Evolutionary conservation across 2,329 filamentous ascomycete species (phyloP).

Genomic region (Aspergillus phoenicis): DNA sequence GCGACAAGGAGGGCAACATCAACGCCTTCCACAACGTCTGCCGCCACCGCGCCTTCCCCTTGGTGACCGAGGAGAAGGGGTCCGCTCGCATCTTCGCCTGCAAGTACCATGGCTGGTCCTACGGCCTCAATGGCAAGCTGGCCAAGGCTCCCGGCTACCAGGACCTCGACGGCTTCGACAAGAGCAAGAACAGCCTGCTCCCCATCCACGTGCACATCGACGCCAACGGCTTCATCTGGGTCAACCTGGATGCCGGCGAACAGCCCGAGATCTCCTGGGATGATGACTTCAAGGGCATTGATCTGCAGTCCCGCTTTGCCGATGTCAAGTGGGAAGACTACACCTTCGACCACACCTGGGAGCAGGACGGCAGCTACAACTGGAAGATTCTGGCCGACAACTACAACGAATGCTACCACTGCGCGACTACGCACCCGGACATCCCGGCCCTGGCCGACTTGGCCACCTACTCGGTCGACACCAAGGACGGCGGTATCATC

Average conservation of each 20-base stretch:
- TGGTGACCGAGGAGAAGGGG: constrained; percentile 55
- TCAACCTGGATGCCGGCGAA: constrained; percentile 56
- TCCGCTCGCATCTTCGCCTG: constrained; percentile 57
- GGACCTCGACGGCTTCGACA: constrained; percentile 58
- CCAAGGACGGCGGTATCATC: constrained; percentile 52
- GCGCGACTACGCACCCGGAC: constrained; percentile 26
- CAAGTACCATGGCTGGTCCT: constrained; percentile 65
- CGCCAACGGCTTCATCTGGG: constrained; percentile 59
- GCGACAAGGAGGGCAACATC: constrained; percentile 55
- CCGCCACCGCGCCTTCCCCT: constrained; percentile 60
- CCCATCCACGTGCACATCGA: constrained; percentile 59
- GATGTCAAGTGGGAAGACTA: constrained; percentile 57
- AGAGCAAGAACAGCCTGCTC: constrained; percentile 56
- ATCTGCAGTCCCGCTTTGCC: constrained; percentile 50
- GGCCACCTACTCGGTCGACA: constrained; percentile 56
- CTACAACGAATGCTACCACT: constrained; percentile 56
- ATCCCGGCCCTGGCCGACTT: constrained; percentile 53
- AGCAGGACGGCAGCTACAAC: constrained; percentile 60
- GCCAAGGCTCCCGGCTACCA: constrained; percentile 62
- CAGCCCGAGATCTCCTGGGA: constrained; percentile 55
- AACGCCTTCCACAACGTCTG: constrained; percentile 65
- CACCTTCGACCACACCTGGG: constrained; percentile 60
- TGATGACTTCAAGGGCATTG: constrained; percentile 55
- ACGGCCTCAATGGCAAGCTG: constrained; percentile 59
- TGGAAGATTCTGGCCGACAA: constrained; percentile 66